Percentiles rank a stretch among this genome's conserved stretches.
These are phyloP conservation scores for Trichaptum fuscoviolaceum DNA, from an alignment of 768 basidiomycete genomes.

Conservation along the genomic window DNA sequence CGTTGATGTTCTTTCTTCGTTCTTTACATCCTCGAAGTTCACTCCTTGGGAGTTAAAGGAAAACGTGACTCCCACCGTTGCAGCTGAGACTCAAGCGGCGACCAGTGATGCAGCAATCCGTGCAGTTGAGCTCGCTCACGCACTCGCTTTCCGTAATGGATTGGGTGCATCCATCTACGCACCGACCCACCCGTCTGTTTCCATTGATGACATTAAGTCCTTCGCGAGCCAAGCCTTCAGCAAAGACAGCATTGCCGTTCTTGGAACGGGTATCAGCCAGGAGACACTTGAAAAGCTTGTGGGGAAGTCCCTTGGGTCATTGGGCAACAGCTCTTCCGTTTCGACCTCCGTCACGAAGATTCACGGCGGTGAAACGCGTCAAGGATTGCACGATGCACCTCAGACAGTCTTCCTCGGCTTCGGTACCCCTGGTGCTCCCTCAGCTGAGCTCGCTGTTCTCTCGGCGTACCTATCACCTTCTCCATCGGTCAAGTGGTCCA, in stretches of 20 bases:
- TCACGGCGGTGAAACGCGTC: slow-evolving; percentile 85
- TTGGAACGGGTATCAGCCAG: slow-evolving; percentile 84
- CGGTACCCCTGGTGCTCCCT: slow-evolving; percentile 60
- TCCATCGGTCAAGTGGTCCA: slow-evolving; percentile 83
- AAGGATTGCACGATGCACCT: slow-evolving; percentile 36
- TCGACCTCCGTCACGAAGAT: slow-evolving; percentile 42
- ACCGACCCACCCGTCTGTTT: slow-evolving; percentile 56
- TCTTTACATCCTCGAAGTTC: slow-evolving; percentile 78
- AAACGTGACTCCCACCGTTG: slow-evolving; percentile 65
- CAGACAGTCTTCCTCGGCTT: slow-evolving; percentile 87
- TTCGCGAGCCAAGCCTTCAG: slow-evolving; percentile 72
- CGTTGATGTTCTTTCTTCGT: slow-evolving; percentile 81
- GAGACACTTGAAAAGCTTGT: slow-evolving; percentile 66
- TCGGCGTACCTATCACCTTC: slow-evolving; percentile 74
- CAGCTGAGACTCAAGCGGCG: slow-evolving; percentile 63
- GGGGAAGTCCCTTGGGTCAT: slow-evolving; percentile 52
- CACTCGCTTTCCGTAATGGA: slow-evolving; percentile 88
- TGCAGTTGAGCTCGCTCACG: slow-evolving; percentile 85
- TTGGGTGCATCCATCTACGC: slow-evolving; percentile 91
- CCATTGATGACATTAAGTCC: slow-evolving; percentile 63
- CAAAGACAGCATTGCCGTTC: slow-evolving; percentile 75
- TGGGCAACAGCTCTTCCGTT: slow-evolving; percentile 31
- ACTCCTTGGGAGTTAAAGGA: slow-evolving; percentile 74
- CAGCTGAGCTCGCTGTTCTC: slow-evolving; percentile 73
- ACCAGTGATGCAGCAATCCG: slow-evolving; percentile 53